A percentile compares a stretch with the other conserved stretches of the same genome.
These are phyloP conservation scores for Penicillium macrosclerotiorum DNA, from an alignment of 495 filamentous ascomycete species.

Conservation along the genomic window DNA sequence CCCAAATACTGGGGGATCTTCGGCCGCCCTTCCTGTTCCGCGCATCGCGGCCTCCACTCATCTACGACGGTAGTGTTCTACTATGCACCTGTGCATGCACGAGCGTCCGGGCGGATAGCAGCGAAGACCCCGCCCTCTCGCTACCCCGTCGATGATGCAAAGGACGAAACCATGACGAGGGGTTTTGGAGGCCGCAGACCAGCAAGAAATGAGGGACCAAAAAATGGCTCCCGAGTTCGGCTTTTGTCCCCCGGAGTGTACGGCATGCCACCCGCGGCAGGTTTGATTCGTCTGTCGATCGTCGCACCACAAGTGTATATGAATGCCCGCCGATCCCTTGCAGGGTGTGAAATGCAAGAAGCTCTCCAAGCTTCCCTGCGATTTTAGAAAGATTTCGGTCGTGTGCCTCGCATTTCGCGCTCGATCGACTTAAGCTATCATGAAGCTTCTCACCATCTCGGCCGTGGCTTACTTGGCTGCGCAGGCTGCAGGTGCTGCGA, in stretches of 20 bases:
- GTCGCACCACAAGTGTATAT: constrained; percentile 8
- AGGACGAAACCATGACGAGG: constrained; percentile 3
- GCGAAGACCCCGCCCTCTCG: constrained; percentile 10
- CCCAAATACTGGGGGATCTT: constrained; percentile 19
- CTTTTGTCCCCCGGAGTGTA: constrained; percentile 1
- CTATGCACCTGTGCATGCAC: constrained; percentile 13
- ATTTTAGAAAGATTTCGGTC: background rate
- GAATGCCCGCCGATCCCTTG: constrained; percentile 18
- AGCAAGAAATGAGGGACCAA: background rate
- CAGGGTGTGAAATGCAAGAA: constrained; percentile 1
- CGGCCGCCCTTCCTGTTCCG: constrained; percentile 14
- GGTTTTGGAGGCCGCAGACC: background rate
- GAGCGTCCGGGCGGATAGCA: constrained; percentile 3
- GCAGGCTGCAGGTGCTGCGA: constrained; percentile 36
- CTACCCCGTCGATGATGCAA: constrained; percentile 15
- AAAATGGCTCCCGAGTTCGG: background rate
- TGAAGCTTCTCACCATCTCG: constrained; percentile 35
- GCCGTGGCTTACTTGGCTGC: constrained; percentile 33
- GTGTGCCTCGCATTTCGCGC: background rate
- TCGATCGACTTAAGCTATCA: constrained; percentile 13
- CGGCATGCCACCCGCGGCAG: background rate
- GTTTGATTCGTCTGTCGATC: constrained; percentile 12
- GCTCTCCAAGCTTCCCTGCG: background rate
- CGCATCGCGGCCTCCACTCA: constrained; percentile 1
- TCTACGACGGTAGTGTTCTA: constrained; percentile 7